These are phyloP conservation scores for Exophiala sp. DNA, from an alignment of 2,329 filamentous ascomycete genomes.

Conservation along the genomic window DNA sequence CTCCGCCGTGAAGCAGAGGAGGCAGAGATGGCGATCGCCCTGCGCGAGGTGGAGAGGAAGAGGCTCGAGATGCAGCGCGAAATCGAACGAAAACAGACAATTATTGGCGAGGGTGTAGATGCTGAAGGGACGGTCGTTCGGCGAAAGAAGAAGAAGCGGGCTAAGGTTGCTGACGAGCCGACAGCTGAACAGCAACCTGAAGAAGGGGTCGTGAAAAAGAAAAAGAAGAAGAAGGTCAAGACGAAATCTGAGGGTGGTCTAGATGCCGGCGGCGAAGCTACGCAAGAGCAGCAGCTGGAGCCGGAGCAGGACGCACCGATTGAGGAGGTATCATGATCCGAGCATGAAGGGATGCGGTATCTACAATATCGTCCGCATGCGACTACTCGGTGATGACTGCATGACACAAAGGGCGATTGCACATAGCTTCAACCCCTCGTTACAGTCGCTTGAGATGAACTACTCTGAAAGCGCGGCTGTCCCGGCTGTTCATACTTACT, in stretches of 20 bases:
- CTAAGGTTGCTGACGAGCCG: constrained; percentile 19
- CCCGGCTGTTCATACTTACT: too few relatives aligned
- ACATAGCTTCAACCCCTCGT: too few relatives aligned
- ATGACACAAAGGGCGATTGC: too few relatives aligned
- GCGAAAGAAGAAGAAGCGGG: constrained; percentile 62
- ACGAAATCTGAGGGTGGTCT: neutral
- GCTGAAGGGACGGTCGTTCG: constrained; percentile 46
- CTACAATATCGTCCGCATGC: too few relatives aligned
- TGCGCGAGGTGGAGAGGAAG: constrained; percentile 82
- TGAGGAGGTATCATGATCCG: too few relatives aligned
- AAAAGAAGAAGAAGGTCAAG: constrained; percentile 27
- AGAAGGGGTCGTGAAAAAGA: constrained; percentile 22
- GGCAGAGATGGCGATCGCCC: constrained; percentile 80
- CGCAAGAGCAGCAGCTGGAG: neutral
- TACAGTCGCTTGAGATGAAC: too few relatives aligned
- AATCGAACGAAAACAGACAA: constrained; percentile 41
- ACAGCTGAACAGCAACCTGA: constrained; percentile 4
- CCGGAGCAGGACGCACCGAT: neutral
- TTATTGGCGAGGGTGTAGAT: constrained; percentile 46
- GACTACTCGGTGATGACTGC: too few relatives aligned
- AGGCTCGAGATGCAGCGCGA: constrained; percentile 73
- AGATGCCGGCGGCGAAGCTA: neutral
- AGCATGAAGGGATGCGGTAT: too few relatives aligned
- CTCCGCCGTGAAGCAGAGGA: constrained; percentile 73
- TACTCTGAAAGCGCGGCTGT: too few relatives aligned